phyloP scores from a whole-genome alignment of 805 yeast species.

The Cyberlindnera samutprakarnensis region DNA sequence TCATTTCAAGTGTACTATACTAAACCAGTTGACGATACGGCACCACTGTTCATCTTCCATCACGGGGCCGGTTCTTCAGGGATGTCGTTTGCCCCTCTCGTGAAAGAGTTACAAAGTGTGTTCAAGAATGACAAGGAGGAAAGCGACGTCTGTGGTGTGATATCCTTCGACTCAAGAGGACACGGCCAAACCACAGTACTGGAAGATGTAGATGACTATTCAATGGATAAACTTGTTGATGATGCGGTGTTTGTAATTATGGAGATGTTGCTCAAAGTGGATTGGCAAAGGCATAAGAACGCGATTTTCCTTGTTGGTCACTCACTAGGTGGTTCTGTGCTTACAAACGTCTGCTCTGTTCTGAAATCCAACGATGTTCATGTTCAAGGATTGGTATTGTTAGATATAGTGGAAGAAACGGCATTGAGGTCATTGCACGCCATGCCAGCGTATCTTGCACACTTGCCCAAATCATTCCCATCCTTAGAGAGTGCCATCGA shows the following conservation, averaged over 20 bases:
- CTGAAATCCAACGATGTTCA: constrained; percentile 13
- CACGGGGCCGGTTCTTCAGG: constrained; percentile 97
- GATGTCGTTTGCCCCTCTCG: constrained; percentile 60
- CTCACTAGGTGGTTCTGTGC: constrained; percentile 86
- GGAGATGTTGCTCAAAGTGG: constrained; percentile 24
- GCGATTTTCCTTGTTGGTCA: constrained; percentile 70
- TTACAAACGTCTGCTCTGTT: constrained; percentile 42
- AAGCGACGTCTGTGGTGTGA: constrained; percentile 47
- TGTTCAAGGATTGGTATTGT: constrained; percentile 62
- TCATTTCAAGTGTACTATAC: constrained; percentile 50
- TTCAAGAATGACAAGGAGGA: constrained; percentile 12
- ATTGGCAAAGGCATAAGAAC: constrained; percentile 9
- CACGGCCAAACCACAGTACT: constrained; percentile 53
- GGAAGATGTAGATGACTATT: constrained; percentile 27
- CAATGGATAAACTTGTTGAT: constrained; percentile 41
- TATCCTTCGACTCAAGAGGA: constrained; percentile 77
- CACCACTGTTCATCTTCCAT: constrained; percentile 65
- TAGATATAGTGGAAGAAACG: constrained; percentile 93
- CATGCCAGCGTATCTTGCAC: constrained; percentile 59
- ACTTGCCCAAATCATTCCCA: constrained; percentile 56
- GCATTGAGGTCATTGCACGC: constrained; percentile 62
- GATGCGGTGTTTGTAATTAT: constrained; percentile 51
- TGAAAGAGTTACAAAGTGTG: constrained; percentile 27
- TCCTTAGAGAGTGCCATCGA: constrained; percentile 54
- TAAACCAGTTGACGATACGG: constrained; percentile 34